Base-by-base conservation (phyloP, 495 filamentous ascomycete genomes). In the Penicillium macrosclerotiorum region DNA sequence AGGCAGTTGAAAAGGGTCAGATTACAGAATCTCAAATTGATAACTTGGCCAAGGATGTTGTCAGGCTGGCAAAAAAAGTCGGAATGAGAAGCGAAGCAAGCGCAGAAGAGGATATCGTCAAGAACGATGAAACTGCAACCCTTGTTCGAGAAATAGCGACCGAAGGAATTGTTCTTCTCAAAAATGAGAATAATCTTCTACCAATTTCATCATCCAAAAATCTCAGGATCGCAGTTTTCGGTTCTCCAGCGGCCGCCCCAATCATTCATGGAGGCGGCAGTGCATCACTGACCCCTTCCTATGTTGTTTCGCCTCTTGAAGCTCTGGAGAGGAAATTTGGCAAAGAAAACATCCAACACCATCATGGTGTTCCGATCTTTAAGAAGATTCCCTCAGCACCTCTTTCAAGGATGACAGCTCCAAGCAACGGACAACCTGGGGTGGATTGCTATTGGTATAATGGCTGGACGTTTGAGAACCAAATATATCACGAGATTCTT, bases 361-460 rank as follows among this genome's bases (percentile, higher is more conserved):
- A 45, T n/a, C 33, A 34, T 7, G 44, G 44, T 13, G 45, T 48
- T 13, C 37, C 37, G 18, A 40, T 48, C 19, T 41, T 25, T 19
- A 38, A 33, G 14, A 25, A 38, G 14, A 16, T 41, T 23, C 36
- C 36, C 4, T 37, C 33, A 24, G 44, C 44, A 12, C 14, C 22
- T 12, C 7, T 33, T 3, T 38, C 34, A 1, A 5, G 20, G 16
- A 47, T 47, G 19, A 32, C 35, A 37, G 23, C 33, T 1, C 9
- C 11, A 22, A 38, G 25, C 2, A 19, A 4, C 2, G 44, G 35
- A 19, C 14, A 39, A 27, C 44, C 44, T 30, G 44, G 33, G 6
- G 25, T 47, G n/a, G 19, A 37, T 13, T 45, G 32, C 22, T 37
- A 38, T 4, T 47, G 44, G 44, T 47, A 37, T 30, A 47, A 47